Evolutionary conservation across 768 basidiomycete species (phyloP).

Genomic region (Psilocybe cyanescens): DNA sequence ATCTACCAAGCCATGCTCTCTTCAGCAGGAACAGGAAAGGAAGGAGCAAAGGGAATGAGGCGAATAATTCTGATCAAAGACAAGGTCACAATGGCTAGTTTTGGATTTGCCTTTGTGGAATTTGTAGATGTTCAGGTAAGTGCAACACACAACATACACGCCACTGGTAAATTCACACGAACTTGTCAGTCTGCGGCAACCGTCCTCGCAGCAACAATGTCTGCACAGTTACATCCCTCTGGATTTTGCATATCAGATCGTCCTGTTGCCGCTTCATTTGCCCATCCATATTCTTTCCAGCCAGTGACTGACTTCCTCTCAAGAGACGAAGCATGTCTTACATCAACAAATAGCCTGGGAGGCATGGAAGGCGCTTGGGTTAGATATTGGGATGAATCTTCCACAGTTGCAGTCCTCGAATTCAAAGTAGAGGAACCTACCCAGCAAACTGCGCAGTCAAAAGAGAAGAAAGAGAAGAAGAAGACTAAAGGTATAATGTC

Average conservation of each 20-base stretch:
- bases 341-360: constrained; percentile 69
- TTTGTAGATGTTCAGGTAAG: constrained; percentile 83
- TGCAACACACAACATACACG: not conserved
- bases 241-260: constrained; percentile 92
- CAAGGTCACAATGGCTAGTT: constrained; percentile 83
- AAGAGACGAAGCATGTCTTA: constrained; percentile 77
- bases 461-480: constrained; percentile 65
- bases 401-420: constrained; percentile 73
- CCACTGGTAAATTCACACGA: not conserved
- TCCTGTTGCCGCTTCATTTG: constrained; percentile 91
- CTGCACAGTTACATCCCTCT: constrained; percentile 83
- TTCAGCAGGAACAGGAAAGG: constrained; percentile 77
- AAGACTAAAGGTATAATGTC: constrained; percentile 51
- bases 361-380: constrained; percentile 77
- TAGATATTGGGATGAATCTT: constrained; percentile 91
- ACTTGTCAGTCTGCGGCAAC: constrained; percentile 72
- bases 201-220: constrained; percentile 86
- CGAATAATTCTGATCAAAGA: constrained; percentile 91
- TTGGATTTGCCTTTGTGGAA: constrained; percentile 95
- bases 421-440: constrained; percentile 74
- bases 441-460: constrained; percentile 37
- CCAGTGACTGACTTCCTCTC: constrained; percentile 74
- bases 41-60: constrained; percentile 86
- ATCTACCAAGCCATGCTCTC: constrained; percentile 83
- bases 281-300: constrained; percentile 89